These are phyloP conservation scores for Coniochaeta prunicola DNA, from an alignment of 2,329 filamentous ascomycete genomes.

Conservation along the genomic window DNA sequence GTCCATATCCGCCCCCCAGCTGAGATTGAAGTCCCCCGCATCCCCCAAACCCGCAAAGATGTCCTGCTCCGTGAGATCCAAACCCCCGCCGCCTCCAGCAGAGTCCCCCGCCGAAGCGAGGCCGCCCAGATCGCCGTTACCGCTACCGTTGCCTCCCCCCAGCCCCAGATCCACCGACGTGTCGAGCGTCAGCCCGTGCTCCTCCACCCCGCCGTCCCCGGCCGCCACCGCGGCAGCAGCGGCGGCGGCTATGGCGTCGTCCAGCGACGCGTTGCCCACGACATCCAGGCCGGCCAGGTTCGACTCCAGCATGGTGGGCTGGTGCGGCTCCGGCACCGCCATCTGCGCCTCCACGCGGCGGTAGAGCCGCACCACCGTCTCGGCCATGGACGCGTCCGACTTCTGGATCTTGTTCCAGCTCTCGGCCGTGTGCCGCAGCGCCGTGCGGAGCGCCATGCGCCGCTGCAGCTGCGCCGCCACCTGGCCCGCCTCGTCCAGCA, in stretches of 20 bases:
- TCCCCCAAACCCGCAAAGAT: background rate
- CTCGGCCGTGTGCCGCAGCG: constrained; percentile 50
- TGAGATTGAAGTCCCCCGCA: background rate
- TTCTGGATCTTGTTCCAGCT: constrained; percentile 49
- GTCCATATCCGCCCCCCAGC: background rate
- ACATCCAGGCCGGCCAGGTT: background rate
- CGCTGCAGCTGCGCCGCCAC: constrained; percentile 31
- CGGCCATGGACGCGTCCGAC: constrained; percentile 49
- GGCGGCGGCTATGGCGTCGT: constrained; percentile 24
- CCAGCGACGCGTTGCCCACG: constrained; percentile 15
- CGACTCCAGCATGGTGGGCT: constrained; percentile 13
- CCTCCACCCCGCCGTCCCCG: constrained; percentile 33
- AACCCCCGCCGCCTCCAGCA: background rate
- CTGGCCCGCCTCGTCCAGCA: constrained; percentile 28
- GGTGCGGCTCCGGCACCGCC: constrained; percentile 31
- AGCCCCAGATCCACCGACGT: constrained; percentile 18
- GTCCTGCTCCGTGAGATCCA: background rate
- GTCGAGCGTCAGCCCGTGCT: constrained; percentile 10
- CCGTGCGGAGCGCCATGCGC: constrained; percentile 50
- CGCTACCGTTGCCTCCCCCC: constrained; percentile 11
- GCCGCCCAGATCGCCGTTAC: background rate
- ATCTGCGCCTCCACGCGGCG: constrained; percentile 61
- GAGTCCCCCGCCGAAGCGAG: background rate
- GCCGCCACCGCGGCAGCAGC: constrained; percentile 19
- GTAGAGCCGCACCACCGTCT: constrained; percentile 55